Percentiles rank a stretch among this genome's conserved stretches.
phyloP scores from a whole-genome alignment of 1,284 basidiomycete species.

The Schizophyllum amplum region DNA sequence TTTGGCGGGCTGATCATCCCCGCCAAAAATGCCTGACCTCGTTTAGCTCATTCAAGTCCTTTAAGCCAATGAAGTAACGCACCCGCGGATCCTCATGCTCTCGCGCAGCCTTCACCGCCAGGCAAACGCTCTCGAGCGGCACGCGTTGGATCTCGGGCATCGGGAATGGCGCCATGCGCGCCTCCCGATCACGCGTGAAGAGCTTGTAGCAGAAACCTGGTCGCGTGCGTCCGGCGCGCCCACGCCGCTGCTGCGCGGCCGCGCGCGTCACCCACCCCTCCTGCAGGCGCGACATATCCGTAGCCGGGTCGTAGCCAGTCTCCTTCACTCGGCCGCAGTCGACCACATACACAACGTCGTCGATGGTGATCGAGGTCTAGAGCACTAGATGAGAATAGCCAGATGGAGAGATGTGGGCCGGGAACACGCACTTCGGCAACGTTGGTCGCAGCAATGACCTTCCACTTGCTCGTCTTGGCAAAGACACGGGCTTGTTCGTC shows the following conservation, averaged over 20 bases:
- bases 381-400: conserved; percentile 1
- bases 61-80: conserved; percentile 13
- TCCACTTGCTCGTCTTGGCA: conserved; percentile 57
- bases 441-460: conserved; percentile 87
- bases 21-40: conserved; percentile 42
- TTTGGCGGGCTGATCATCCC: conserved; percentile 84
- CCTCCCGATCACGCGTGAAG: conserved; percentile 71
- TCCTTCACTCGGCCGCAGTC: conserved; percentile 89
- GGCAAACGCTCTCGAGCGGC: conserved; percentile 76
- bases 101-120: conserved; percentile 79
- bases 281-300: conserved; percentile 66
- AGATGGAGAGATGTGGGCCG: not conserved
- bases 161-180: conserved; percentile 66
- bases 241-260: conserved; percentile 77
- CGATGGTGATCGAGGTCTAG: conserved; percentile 91
- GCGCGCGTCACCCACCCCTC: conserved; percentile 82
- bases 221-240: conserved; percentile 85
- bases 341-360: conserved; percentile 82
- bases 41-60: not conserved
- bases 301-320: conserved; percentile 74
- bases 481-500: conserved; percentile 85
- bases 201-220: conserved; percentile 82
- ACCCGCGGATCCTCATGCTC: conserved; percentile 78
- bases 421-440: conserved; percentile 61
- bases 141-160: conserved; percentile 88